A percentile compares a stretch with the other conserved stretches of the same genome.
Conservation (phyloP, 352 stramenopile genomes). For the Pythium sp. region DNA sequence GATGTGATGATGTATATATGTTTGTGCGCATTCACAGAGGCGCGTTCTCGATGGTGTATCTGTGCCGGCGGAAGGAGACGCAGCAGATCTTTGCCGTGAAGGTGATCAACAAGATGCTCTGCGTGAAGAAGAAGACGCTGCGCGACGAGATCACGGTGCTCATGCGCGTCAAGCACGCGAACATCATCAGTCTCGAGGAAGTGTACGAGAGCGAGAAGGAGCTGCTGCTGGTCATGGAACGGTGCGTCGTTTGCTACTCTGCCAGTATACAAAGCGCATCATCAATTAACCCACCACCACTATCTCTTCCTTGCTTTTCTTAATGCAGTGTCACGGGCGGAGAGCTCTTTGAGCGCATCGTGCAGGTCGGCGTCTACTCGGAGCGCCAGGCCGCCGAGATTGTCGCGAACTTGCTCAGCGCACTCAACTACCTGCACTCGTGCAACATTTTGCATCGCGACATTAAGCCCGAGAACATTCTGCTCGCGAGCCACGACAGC, state of each 20-base stretch:
- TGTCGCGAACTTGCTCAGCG: slow-evolving; percentile 66
- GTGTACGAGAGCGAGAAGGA: slow-evolving; percentile 87
- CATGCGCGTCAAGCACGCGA: slow-evolving; percentile 80
- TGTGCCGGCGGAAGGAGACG: slow-evolving; percentile 77
- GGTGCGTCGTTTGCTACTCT: slow-evolving; percentile 27
- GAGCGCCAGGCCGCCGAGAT: slow-evolving; percentile 77
- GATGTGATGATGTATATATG: background rate
- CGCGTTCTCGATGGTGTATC: slow-evolving; percentile 83
- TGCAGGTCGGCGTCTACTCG: slow-evolving; percentile 78
- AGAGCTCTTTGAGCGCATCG: slow-evolving; percentile 84
- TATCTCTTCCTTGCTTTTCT: background rate
- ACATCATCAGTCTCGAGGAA: slow-evolving; percentile 87
- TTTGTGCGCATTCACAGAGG: slow-evolving; percentile 28
- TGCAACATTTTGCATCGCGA: slow-evolving; percentile 82
- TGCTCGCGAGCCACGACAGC: slow-evolving; percentile 72
- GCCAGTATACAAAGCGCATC: background rate
- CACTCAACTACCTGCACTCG: slow-evolving; percentile 73
- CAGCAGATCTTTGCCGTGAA: slow-evolving; percentile 85
- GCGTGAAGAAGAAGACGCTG: slow-evolving; percentile 84
- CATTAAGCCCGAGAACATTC: slow-evolving; percentile 84
- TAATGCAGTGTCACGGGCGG: slow-evolving; percentile 67
- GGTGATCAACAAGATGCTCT: slow-evolving; percentile 87
- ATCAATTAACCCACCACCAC: background rate
- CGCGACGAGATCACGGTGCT: slow-evolving; percentile 87
- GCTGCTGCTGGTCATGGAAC: slow-evolving; percentile 86